These are phyloP conservation scores for Cucumis hystrix DNA, from an alignment of 306 rosid species.

Conservation along the genomic window DNA sequence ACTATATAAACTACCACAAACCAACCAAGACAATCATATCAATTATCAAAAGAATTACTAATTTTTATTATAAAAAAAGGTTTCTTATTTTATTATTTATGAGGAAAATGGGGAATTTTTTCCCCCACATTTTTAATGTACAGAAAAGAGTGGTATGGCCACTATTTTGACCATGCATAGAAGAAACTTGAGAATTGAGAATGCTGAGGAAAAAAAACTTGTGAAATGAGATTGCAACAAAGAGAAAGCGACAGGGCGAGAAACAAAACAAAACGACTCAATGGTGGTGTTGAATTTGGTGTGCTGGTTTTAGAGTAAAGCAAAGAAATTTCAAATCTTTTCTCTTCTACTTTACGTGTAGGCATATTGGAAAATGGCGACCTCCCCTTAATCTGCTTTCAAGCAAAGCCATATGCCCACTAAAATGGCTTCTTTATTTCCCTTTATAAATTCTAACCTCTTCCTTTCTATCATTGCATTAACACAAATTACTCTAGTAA, in stretches of 20 bases:
- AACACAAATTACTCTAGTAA: slow-evolving; percentile 43
- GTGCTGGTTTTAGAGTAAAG: slow-evolving; percentile 58
- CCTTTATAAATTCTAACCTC: slow-evolving; percentile 62
- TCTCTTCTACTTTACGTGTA: slow-evolving; percentile 89
- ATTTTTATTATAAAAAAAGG: neutral
- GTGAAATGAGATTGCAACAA: neutral
- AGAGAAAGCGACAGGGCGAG: neutral
- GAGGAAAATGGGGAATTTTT: neutral
- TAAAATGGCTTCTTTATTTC: slow-evolving; percentile 44
- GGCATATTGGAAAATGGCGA: slow-evolving; percentile 59
- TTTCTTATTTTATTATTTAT: neutral
- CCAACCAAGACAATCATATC: neutral
- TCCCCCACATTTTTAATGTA: neutral
- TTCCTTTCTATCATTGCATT: slow-evolving; percentile 29
- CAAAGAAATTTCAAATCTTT: slow-evolving; percentile 37
- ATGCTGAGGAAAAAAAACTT: no score
- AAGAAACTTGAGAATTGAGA: neutral
- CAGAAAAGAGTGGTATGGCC: neutral
- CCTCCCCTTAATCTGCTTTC: slow-evolving; percentile 67
- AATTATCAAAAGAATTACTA: neutral
- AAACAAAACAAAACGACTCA: neutral
- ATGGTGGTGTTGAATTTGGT: slow-evolving; percentile 7
- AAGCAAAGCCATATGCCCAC: slow-evolving; percentile 87
- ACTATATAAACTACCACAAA: neutral
- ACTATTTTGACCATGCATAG: neutral